These are phyloP conservation scores for Wickerhamomyces chaumierensis DNA, from an alignment of 805 yeast genomes.

Conservation along the genomic window DNA sequence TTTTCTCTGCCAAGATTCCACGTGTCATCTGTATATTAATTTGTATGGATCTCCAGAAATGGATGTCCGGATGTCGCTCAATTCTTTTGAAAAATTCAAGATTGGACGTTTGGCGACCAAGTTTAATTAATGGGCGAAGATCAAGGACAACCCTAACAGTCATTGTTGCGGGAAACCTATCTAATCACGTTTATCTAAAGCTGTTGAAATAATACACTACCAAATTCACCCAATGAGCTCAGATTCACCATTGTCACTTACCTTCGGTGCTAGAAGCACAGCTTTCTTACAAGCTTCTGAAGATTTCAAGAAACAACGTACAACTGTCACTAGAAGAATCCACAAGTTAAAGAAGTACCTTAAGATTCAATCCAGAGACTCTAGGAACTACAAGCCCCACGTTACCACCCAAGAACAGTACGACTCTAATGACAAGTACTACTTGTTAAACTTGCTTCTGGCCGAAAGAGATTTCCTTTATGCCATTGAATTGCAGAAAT, in stretches of 20 bases:
- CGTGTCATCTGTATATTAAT: too few species aligned
- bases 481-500: constrained; percentile 50
- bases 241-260: constrained; percentile 20
- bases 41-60: too few species aligned
- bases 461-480: constrained; percentile 70
- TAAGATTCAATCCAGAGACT: constrained; percentile 51
- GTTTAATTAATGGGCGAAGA: too few species aligned
- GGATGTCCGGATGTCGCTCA: too few species aligned
- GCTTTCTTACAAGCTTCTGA: constrained; percentile 54
- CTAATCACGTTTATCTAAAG: too few species aligned
- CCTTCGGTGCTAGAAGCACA: constrained; percentile 42
- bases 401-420: constrained; percentile 41
- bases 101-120: too few species aligned
- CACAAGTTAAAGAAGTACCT: constrained; percentile 56
- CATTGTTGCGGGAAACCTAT: too few species aligned
- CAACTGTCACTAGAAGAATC: constrained; percentile 45
- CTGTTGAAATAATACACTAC: too few species aligned
- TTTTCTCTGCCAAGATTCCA: too few species aligned
- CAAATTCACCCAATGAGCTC: not conserved
- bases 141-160: too few species aligned
- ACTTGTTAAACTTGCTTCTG: constrained; percentile 46
- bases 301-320: constrained; percentile 63
- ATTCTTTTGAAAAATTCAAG: too few species aligned
- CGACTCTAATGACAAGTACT: constrained; percentile 38
- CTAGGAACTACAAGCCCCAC: constrained; percentile 45